Evolutionary conservation across 2,329 filamentous ascomycete species (phyloP), one percentile per base, ranked within the genome.

Genomic region (Zarea fungicola): DNA sequence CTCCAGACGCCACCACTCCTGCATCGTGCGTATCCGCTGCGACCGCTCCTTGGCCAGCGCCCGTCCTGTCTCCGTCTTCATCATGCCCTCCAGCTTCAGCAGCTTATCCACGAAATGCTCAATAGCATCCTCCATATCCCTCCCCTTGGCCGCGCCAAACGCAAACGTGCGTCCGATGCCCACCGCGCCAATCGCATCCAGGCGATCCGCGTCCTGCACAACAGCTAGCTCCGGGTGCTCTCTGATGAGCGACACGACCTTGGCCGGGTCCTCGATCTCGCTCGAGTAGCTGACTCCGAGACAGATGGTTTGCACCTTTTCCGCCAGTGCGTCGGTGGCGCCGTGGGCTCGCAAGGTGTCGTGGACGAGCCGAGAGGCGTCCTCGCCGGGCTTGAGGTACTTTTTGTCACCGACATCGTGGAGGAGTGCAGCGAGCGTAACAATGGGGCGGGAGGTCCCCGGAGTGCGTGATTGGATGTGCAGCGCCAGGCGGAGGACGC

Each of bases 321-420:
- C 62, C 0, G 88, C 85, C 13, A 95, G 74, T 6, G 68, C 64
- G 2, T 70, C 60, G 0, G 73, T 63, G 9, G 81, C 83, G 22
- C 84, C 83, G 22, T 77, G 68, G 16, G 73, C 72, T 13, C 73
- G 54, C 2, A 90, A 75, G 6, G 84, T 64, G 23, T 73, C 65
- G 14, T 69, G 65, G 26, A 87, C 73, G 53, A 81, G 68, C 13
- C 76, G 80, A 3, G 77, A 71, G 4, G 71, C 61, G 60, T 84
- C 77, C 55, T 84, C 73, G 48, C 74, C 76, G 1, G 77, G 71
- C 48, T 71, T 60, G 14, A 83, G 65, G 65, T 95, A 95, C 69
- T 95, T 96, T 65, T 78, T 83, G 69, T 96, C 91, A 52, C 87
- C 89, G 16, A 95, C 84, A 59, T 96, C 91, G 69, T 96, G 91